Evolutionary conservation across 1,284 basidiomycete genomes (phyloP).

Genomic region (Fomes fomentarius): DNA sequence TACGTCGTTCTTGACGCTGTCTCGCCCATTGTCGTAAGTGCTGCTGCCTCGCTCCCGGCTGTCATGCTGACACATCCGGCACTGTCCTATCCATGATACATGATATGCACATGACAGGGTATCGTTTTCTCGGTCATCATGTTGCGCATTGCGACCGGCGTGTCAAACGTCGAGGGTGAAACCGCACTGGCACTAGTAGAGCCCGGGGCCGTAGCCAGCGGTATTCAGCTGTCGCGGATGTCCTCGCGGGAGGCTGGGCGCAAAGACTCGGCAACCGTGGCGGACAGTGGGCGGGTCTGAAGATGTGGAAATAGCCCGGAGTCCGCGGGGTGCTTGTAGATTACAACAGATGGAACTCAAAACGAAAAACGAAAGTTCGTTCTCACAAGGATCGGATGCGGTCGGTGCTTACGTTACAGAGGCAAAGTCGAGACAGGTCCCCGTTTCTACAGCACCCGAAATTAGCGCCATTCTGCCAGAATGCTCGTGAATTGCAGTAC

Average conservation of each 20-base stretch:
- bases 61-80: too few relatives aligned
- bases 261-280: constrained; percentile 1
- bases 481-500: too few relatives aligned
- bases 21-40: constrained; percentile 10
- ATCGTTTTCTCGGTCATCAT: constrained; percentile 17
- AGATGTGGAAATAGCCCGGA: too few relatives aligned
- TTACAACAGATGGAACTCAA: too few relatives aligned
- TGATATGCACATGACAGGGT: constrained; percentile 1
- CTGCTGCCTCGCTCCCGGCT: not conserved
- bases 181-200: constrained; percentile 11
- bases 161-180: constrained; percentile 13
- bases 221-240: constrained; percentile 12
- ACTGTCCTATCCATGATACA: too few relatives aligned
- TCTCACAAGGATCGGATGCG: too few relatives aligned
- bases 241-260: constrained; percentile 1
- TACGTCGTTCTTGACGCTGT: constrained; percentile 41
- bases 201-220: constrained; percentile 1
- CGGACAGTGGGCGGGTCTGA: not conserved
- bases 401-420: too few relatives aligned
- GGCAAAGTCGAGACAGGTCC: not conserved
- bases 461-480: too few relatives aligned
- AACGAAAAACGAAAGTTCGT: too few relatives aligned
- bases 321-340: too few relatives aligned
- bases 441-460: not conserved
- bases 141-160: constrained; percentile 13